These are phyloP conservation scores for Giardia muris DNA, from an alignment of 208 protist genomes.

Conservation along the genomic window DNA sequence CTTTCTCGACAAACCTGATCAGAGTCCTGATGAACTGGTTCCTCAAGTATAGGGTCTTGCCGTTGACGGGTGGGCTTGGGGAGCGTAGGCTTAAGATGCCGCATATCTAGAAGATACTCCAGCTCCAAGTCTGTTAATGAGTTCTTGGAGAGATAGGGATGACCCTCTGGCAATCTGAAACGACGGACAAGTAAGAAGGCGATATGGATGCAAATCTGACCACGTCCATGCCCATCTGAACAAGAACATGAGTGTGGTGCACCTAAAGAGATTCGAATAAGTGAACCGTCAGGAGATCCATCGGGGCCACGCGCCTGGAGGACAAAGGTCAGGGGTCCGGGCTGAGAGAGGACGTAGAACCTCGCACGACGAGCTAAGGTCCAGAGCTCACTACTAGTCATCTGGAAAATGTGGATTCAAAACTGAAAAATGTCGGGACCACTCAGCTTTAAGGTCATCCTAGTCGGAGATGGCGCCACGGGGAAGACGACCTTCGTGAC, in stretches of 20 bases:
- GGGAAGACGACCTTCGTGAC: constrained; percentile 97
- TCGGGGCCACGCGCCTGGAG: not conserved
- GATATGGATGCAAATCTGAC: not conserved
- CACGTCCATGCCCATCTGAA: not conserved
- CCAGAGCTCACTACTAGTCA: too few species aligned
- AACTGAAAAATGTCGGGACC: constrained; percentile 10
- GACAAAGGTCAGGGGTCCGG: not conserved
- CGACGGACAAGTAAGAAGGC: not conserved
- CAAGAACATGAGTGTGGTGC: not conserved
- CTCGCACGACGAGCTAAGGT: not conserved
- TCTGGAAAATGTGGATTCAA: too few species aligned
- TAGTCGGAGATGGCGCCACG: constrained; percentile 98
- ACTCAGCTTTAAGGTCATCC: constrained; percentile 78
- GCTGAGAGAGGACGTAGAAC: not conserved
- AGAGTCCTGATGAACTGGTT: too few species aligned
- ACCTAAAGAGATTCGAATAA: not conserved
- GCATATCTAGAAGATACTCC: not conserved
- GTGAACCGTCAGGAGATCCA: not conserved
- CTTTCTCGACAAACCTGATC: too few species aligned
- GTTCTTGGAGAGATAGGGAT: not conserved
- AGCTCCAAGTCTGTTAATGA: not conserved
- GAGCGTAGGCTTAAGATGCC: not conserved
- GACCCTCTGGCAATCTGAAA: not conserved
- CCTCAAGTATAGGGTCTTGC: too few species aligned
- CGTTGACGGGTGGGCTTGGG: not conserved